A percentile compares a stretch with the other conserved stretches of the same genome.
phyloP scores from a whole-genome alignment of 1,284 basidiomycete species.

The Xerocomus subilludens region DNA sequence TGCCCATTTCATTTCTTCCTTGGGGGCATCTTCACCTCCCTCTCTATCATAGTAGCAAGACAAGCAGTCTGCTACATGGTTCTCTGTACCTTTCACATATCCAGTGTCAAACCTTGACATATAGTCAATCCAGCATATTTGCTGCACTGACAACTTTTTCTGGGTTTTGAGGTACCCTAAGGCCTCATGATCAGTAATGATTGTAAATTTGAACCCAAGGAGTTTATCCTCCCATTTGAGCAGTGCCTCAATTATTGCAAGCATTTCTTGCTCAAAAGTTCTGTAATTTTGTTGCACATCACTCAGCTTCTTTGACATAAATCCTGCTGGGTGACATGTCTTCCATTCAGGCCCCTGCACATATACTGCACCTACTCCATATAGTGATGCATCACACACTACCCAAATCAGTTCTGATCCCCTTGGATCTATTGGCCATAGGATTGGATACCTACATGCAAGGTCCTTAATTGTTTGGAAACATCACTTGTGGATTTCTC shows the following conservation, averaged over 20 bases:
- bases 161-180: not conserved
- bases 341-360: conserved; percentile 38
- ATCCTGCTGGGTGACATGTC: conserved; percentile 55
- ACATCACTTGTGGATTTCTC: conserved; percentile 6
- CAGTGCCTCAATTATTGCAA: conserved; percentile 4
- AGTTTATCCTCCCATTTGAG: conserved; percentile 7
- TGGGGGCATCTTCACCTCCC: too few species aligned
- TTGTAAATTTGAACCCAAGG: not conserved
- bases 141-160: not conserved
- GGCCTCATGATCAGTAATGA: not conserved
- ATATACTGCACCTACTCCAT: conserved; percentile 57
- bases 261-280: conserved; percentile 50
- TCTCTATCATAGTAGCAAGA: too few species aligned
- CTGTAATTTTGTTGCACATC: conserved; percentile 20
- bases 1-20: too few species aligned
- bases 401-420: conserved; percentile 56
- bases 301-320: conserved; percentile 43
- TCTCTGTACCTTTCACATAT: too few species aligned
- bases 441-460: conserved; percentile 8
- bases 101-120: not conserved
- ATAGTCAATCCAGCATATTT: not conserved
- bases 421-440: not conserved
- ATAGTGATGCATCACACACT: conserved; percentile 57
- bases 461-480: conserved; percentile 7
- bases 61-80: too few species aligned